Evolutionary conservation across 1,284 basidiomycete species (phyloP).

Genomic region (Rhizopogon hawkerae): DNA sequence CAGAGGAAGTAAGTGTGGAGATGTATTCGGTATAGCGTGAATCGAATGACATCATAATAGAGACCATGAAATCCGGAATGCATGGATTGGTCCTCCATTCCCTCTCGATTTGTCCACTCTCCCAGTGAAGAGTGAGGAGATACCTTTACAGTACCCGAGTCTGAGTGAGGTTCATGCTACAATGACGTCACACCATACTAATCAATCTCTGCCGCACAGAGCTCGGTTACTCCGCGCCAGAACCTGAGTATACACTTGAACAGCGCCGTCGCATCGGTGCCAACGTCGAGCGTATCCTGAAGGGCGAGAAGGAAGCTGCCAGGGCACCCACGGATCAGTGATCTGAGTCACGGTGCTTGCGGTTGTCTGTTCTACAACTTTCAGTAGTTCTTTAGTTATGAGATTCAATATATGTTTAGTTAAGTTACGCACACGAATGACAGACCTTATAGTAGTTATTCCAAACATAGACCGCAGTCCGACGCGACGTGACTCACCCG

Average conservation of each 20-base stretch:
- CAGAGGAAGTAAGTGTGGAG: constrained; percentile 29
- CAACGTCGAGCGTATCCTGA: constrained; percentile 41
- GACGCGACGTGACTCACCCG: not conserved
- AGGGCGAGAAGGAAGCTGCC: constrained; percentile 46
- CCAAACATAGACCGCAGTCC: no score
- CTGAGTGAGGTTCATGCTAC: constrained; percentile 41
- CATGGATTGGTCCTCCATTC: constrained; percentile 65
- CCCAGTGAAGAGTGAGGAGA: constrained; percentile 37
- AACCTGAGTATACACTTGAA: constrained; percentile 35
- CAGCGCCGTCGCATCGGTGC: constrained; percentile 41
- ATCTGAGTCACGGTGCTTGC: not conserved
- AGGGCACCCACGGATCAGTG: constrained; percentile 32
- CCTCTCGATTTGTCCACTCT: constrained; percentile 55
- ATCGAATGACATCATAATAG: constrained; percentile 23
- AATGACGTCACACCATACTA: not conserved
- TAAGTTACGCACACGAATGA: no score
- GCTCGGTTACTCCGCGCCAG: constrained; percentile 44
- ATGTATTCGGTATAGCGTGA: not conserved
- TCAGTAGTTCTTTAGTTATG: not conserved
- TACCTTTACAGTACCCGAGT: constrained; percentile 65
- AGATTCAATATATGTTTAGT: not conserved
- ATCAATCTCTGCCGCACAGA: constrained; percentile 28
- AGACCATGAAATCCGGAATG: constrained; percentile 57
- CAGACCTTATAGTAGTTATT: no score
- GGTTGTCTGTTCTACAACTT: not conserved